These are phyloP conservation scores for Pulveroboletus sp. DNA, from an alignment of 1,284 basidiomycete species.

Conservation along the genomic window DNA sequence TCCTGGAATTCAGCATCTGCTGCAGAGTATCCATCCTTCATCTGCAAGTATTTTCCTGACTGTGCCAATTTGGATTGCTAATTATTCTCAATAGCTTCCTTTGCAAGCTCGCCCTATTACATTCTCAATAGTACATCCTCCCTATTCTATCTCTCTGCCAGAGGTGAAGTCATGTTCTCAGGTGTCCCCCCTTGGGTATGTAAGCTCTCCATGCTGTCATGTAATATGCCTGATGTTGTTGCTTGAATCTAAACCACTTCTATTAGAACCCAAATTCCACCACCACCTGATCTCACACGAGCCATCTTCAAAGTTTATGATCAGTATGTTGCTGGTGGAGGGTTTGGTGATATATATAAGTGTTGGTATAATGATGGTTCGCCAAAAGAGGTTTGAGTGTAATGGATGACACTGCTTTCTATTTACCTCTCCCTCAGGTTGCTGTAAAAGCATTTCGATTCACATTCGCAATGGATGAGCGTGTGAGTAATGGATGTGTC, in stretches of 20 bases:
- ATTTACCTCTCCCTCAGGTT: conserved; percentile 3
- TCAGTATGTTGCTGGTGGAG: not conserved
- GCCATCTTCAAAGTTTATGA: not conserved
- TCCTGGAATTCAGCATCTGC: too few species aligned
- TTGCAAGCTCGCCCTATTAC: not conserved
- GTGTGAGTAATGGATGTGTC: not conserved
- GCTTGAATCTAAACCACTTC: not conserved
- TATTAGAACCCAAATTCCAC: not conserved
- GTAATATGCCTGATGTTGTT: not conserved
- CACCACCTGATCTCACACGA: conserved; percentile 2
- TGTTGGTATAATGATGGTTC: not conserved
- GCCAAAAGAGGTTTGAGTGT: not conserved
- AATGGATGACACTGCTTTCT: too few species aligned
- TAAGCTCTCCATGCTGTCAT: not conserved
- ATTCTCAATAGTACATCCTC: not conserved
- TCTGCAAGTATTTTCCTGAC: not conserved
- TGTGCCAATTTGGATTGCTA: not conserved
- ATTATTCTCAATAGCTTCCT: not conserved
- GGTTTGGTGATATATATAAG: conserved; percentile 2
- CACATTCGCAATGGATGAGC: not conserved
- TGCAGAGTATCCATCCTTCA: not conserved
- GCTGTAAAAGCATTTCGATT: conserved; percentile 20
- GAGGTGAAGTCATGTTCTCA: not conserved
- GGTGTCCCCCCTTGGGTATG: not conserved
- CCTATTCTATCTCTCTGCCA: too few species aligned